Percentiles rank a stretch among this genome's conserved stretches.
Conservation (phyloP, 169 alveolate species). For the Besnoitia besnoiti region DNA sequence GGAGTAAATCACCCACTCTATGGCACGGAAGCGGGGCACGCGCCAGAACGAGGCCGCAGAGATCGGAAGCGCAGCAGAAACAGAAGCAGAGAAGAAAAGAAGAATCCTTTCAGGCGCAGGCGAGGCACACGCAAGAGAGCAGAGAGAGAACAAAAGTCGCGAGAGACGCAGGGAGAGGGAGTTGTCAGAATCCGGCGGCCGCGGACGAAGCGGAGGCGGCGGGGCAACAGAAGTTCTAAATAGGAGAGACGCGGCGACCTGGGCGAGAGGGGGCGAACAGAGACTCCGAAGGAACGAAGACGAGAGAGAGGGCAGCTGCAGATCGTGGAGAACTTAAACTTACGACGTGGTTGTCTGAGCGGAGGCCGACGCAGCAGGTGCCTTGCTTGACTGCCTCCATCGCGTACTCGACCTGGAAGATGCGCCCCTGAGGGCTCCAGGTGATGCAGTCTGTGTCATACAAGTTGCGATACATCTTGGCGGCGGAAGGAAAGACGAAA, state of each 20-base stretch:
- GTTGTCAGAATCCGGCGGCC: too few species aligned
- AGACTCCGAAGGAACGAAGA: background rate
- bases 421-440: constrained; percentile 74
- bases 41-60: background rate
- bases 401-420: constrained; percentile 69
- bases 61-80: background rate
- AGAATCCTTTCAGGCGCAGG: background rate
- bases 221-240: background rate
- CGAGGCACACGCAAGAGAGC: background rate
- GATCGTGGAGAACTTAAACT: background rate
- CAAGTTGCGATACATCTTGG: constrained; percentile 67
- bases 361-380: constrained; percentile 72
- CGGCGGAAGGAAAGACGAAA: background rate
- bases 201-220: background rate
- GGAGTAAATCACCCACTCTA: background rate
- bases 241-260: background rate
- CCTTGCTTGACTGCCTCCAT: constrained; percentile 72
- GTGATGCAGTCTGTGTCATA: constrained; percentile 73
- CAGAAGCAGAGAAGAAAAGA: background rate
- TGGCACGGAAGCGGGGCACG: background rate
- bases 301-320: background rate
- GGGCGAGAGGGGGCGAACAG: too few species aligned
- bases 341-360: constrained; percentile 62
- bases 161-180: too few species aligned
- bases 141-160: background rate